These are phyloP conservation scores for Cupressus sempervirens DNA, from an alignment of 75 land plant species.

Conservation along the genomic window DNA sequence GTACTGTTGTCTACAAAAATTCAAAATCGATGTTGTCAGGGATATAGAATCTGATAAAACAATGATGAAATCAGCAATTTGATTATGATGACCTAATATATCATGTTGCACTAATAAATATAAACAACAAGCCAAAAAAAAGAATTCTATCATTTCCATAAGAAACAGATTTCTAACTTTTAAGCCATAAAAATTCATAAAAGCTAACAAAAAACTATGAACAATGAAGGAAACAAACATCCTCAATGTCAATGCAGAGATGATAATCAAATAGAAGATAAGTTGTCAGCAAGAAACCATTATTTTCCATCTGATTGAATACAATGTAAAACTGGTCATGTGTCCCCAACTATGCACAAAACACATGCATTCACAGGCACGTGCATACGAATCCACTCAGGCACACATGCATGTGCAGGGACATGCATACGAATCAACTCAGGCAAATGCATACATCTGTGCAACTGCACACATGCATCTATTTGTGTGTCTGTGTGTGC, in stretches of 20 bases:
- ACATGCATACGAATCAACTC: background rate
- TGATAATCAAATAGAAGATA: background rate
- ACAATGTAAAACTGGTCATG: background rate
- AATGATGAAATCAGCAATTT: background rate
- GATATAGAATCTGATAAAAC: background rate
- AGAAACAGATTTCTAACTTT: background rate
- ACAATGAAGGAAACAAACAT: background rate
- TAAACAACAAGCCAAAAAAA: background rate
- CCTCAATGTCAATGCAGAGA: background rate
- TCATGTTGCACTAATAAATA: background rate
- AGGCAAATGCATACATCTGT: too few relatives aligned
- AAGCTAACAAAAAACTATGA: background rate
- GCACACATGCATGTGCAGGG: background rate
- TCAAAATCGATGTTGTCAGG: background rate
- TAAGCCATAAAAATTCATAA: background rate
- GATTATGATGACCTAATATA: background rate
- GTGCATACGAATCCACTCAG: background rate
- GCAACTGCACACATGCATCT: background rate
- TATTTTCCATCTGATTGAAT: background rate
- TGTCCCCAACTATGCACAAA: background rate
- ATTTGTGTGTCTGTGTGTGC: background rate
- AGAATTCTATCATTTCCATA: background rate
- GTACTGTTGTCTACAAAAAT: constrained; percentile 50
- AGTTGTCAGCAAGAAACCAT: background rate
- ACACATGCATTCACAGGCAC: background rate